These are phyloP conservation scores for Calonectria pseudoreteaudii DNA, from an alignment of 2,329 filamentous ascomycete species.

Conservation along the genomic window DNA sequence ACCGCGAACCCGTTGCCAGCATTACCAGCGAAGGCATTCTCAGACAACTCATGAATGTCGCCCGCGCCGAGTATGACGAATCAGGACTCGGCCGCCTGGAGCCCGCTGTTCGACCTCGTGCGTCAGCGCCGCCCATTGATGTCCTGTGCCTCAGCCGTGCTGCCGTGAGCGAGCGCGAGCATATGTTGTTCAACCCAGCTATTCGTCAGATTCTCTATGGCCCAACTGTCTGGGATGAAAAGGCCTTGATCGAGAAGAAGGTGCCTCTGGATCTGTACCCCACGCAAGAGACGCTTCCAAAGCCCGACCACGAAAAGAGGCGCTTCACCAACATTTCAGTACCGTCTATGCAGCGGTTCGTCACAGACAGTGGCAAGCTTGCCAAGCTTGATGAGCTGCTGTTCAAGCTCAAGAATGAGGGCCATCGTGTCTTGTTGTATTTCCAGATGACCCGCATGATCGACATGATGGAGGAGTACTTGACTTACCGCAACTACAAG, in stretches of 20 bases:
- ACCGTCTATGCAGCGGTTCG: conserved; percentile 96
- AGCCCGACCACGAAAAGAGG: conserved; percentile 82
- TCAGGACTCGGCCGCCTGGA: conserved; percentile 84
- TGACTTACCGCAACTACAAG: conserved; percentile 99
- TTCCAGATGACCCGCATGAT: conserved; percentile 99
- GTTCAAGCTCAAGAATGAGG: conserved; percentile 89
- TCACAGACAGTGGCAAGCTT: conserved; percentile 97
- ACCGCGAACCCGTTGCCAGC: conserved; percentile 75
- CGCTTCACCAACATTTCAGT: conserved; percentile 92
- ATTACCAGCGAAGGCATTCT: conserved; percentile 80
- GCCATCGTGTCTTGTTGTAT: conserved; percentile 94
- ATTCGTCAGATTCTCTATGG: conserved; percentile 83
- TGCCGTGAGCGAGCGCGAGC: conserved; percentile 74
- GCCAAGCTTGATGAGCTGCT: conserved; percentile 90
- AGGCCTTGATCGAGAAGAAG: conserved; percentile 79
- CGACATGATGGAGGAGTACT: conserved; percentile 98
- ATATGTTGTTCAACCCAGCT: conserved; percentile 80
- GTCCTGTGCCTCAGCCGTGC: conserved; percentile 79
- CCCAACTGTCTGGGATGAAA: conserved; percentile 73
- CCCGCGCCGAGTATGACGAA: conserved; percentile 71
- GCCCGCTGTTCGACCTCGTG: conserved; percentile 81
- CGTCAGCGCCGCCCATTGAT: conserved; percentile 87
- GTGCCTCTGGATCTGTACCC: conserved; percentile 75
- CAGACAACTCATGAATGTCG: conserved; percentile 82
- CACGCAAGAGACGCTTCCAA: conserved; percentile 74